Evolutionary conservation across 1,284 basidiomycete genomes (phyloP), one percentile per base, ranked within the genome.

Genomic region (Somion occarium): DNA sequence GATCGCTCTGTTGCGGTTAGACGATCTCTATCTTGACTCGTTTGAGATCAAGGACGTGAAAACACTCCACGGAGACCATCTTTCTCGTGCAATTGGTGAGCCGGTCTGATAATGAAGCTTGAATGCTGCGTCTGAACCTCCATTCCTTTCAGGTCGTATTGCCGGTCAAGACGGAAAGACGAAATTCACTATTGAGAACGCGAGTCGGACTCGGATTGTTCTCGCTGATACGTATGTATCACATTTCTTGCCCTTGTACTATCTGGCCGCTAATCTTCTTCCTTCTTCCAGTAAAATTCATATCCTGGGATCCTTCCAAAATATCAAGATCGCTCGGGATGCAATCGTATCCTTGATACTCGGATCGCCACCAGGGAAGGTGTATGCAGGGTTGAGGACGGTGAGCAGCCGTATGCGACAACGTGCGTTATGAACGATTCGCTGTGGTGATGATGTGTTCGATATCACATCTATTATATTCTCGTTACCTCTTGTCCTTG

Each of bases 11-110:
- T 80, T 99, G 25, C 84, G 96, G 56, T 72, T 99, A 62, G 96
- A 99, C 65, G 97, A 99, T 67, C 79, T 99, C 13, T 99, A 98
- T 69, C 86, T 99, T 41, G 96, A 98, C 66, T 95, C 94, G 0
- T 98, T 98, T 61, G 93, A 99, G 72, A 95, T 99, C 71, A 99
- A 98, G 69, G 96, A 99, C 62, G 94, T 99, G 53, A 99, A 99
- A 73, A 97, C 93, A 0, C 77, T 99, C 2, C 94, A 98, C 57
- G 96, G 96, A 1, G 97, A 99, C 65, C 97, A 99, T 67, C 75
- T 99, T 11, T 90, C 91, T 15, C 87, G 96, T 58, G 96, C 96
- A 11, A 98, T 99, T 54, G 96, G 94, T 87, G 58, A 41, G 76
- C 49, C 7, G 30, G 15, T 24, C 27, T 39, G 43, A 12, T 12